phyloP scores from a whole-genome alignment of 306 rosid genomes.

The Prunus mume region DNA sequence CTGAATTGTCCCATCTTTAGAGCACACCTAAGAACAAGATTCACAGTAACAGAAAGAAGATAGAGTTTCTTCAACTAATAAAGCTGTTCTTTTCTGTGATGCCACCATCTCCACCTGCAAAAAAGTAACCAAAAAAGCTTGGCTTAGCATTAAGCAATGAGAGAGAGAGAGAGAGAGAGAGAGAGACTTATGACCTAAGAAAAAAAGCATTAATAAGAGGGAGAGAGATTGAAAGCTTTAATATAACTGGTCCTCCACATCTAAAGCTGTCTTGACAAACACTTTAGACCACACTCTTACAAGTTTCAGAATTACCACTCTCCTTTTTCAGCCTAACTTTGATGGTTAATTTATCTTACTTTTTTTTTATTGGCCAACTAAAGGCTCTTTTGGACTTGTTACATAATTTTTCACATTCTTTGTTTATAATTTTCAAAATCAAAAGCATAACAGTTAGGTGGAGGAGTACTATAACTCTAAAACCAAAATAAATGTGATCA shows the following conservation, averaged over 20 bases:
- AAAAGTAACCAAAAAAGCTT: not conserved
- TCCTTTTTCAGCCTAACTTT: not conserved
- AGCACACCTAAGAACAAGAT: slow-evolving; percentile 23
- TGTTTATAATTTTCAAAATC: not conserved
- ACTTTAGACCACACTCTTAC: not conserved
- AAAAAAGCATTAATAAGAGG: not conserved
- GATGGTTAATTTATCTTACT: not conserved
- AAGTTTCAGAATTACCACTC: not conserved
- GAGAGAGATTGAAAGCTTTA: not conserved
- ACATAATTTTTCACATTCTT: not conserved
- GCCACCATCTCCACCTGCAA: slow-evolving; percentile 95
- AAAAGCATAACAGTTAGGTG: not conserved
- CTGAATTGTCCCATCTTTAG: slow-evolving; percentile 20
- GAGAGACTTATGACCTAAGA: not conserved
- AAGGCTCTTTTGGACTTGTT: not conserved
- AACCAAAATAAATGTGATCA: not conserved
- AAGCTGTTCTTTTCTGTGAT: slow-evolving; percentile 74
- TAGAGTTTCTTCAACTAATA: slow-evolving; percentile 43
- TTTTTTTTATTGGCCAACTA: not conserved
- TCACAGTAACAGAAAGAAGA: slow-evolving; percentile 10
- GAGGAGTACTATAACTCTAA: not conserved
- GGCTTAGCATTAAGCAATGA: not conserved
- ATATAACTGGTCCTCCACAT: not conserved
- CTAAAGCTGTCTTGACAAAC: not conserved
- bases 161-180: not conserved